Base-by-base conservation (phyloP, 139 green algal genomes). In the Chlorella ohadii region DNA sequence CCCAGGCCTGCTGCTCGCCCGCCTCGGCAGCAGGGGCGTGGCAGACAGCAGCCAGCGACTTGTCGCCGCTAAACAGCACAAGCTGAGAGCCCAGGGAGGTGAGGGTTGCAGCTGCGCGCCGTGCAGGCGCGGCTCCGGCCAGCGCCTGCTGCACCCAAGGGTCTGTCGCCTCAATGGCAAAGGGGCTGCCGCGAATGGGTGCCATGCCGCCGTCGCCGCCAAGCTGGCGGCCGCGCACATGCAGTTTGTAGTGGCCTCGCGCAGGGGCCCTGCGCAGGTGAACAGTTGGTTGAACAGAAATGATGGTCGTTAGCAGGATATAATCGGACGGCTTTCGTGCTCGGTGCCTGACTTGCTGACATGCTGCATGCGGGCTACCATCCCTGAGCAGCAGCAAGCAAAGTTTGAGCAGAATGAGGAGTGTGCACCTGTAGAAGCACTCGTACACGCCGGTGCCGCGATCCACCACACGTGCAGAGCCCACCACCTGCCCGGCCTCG, bases 161-260 rank as follows among this genome's bases (percentile, higher is more conserved):
- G 81, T 96, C 92, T 12, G 64, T 44, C 71, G 81, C 91, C 19
- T 89, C 66, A 1, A 96, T 89, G 15, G 28, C 87, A 88, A 97
- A 98, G 33, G 95, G 94, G 55, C 86, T 93, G 65, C 94, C 94
- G 27, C 95, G 86, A 68, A 96, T 88, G 77, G 78, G 91, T 28
- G 92, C 78, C 44, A 91, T 81, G 31, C 86, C 79, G 33, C 92
- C 91, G 4, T 88, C 76, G 2, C 87, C 84, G 83, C 89, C 92
- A 5, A 94, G 89, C 71, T 96, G 92, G 36, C 90, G 87, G 84
- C 94, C 92, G 6, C 84, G 89, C 12, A 98, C 92, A 70, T 93
- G 86, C 74, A 98, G 87, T 23, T 84, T 67, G 86, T 94, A 95
- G 3, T 83, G 34, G 27, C 92, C 92, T 4, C 90, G 79, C 20